These are phyloP conservation scores for Spathaspora girioi DNA, from an alignment of 805 yeast genomes.

Conservation along the genomic window DNA sequence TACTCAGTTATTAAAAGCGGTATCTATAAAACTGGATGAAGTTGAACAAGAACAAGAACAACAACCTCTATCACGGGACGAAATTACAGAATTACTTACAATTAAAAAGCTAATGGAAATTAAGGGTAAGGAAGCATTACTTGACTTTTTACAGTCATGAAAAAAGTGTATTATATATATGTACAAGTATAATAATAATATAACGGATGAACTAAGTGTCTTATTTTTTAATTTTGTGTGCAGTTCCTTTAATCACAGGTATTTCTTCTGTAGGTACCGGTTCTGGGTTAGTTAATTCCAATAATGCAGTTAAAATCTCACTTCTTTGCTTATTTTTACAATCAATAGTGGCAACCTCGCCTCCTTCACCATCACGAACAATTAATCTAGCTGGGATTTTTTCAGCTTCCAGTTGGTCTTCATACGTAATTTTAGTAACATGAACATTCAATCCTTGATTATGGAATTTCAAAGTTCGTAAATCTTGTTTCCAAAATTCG, in stretches of 20 bases:
- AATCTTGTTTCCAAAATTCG: conserved; percentile 68
- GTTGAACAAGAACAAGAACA: conserved; percentile 7
- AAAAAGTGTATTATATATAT: conserved; percentile 4
- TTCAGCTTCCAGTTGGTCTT: conserved; percentile 25
- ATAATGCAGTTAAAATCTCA: conserved; percentile 56
- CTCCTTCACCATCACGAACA: conserved; percentile 35
- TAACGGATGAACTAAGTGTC: neutral
- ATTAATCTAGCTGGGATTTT: conserved; percentile 46
- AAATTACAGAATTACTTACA: conserved; percentile 47
- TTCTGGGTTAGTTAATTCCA: conserved; percentile 49
- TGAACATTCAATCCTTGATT: conserved; percentile 67
- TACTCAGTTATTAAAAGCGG: conserved; percentile 44
- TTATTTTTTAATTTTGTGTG: neutral
- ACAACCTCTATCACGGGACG: conserved; percentile 23
- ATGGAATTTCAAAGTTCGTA: conserved; percentile 79
- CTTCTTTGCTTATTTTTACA: conserved; percentile 48
- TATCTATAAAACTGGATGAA: conserved; percentile 13
- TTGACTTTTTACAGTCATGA: conserved; percentile 49
- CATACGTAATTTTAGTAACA: conserved; percentile 51
- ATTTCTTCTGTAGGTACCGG: conserved; percentile 46
- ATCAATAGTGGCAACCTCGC: conserved; percentile 23
- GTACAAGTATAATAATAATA: conserved; percentile 5
- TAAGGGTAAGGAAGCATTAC: conserved; percentile 66
- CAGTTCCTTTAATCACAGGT: conserved; percentile 15
- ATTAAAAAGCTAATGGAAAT: conserved; percentile 59